Conservation (phyloP, 1,139 yeast species). For the Sugiyamaella castrensis region DNA sequence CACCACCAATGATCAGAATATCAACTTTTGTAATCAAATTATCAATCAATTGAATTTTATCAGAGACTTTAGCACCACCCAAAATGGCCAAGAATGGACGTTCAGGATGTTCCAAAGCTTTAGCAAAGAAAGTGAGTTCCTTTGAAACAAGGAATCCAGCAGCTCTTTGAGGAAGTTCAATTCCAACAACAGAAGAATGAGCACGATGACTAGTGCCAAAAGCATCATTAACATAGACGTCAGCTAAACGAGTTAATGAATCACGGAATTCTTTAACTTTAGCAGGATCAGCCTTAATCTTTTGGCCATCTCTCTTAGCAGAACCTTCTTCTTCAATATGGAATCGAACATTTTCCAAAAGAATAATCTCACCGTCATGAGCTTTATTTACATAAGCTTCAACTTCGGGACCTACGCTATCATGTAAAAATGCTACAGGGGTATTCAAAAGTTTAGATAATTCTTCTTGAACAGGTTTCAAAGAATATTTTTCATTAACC, state of each 20-base stretch:
- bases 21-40: slow-evolving; percentile 94
- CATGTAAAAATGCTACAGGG: slow-evolving; percentile 73
- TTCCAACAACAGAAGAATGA: slow-evolving; percentile 97
- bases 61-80: slow-evolving; percentile 98
- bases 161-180: slow-evolving; percentile 89
- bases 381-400: slow-evolving; percentile 71
- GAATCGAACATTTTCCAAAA: slow-evolving; percentile 94
- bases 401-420: slow-evolving; percentile 87
- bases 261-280: slow-evolving; percentile 81
- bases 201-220: slow-evolving; percentile 99
- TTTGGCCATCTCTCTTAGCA: slow-evolving; percentile 80
- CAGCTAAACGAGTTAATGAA: slow-evolving; percentile 84
- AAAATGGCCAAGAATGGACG: slow-evolving; percentile 97
- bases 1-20: slow-evolving; percentile 92
- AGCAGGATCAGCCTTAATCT: slow-evolving; percentile 83
- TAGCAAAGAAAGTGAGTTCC: slow-evolving; percentile 93
- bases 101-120: slow-evolving; percentile 93
- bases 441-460: slow-evolving; percentile 67
- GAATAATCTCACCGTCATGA: slow-evolving; percentile 66
- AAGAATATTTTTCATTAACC: slow-evolving; percentile 73
- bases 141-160: slow-evolving; percentile 96
- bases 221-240: slow-evolving; percentile 94
- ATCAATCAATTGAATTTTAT: slow-evolving; percentile 95
- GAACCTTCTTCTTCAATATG: slow-evolving; percentile 97
- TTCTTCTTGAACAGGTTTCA: slow-evolving; percentile 89